Percentiles rank a stretch among this genome's conserved stretches.
phyloP scores from a whole-genome alignment of 352 stramenopile genomes.

The Globisporangium spinosum region DNA sequence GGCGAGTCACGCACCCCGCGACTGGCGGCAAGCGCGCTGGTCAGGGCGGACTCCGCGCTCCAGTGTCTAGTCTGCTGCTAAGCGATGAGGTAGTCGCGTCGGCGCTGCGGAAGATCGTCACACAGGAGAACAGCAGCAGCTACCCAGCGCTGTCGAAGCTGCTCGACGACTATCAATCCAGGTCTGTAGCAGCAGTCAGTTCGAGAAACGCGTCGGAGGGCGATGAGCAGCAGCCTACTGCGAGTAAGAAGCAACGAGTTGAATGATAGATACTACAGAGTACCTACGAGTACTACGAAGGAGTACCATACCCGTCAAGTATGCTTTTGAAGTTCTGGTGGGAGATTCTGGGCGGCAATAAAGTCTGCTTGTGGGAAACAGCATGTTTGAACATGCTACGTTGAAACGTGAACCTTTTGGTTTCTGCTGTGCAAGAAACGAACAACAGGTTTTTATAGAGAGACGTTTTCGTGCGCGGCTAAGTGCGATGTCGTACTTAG shows the following conservation, averaged over 20 bases:
- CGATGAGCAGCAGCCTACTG: conserved; percentile 34
- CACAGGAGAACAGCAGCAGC: conserved; percentile 14
- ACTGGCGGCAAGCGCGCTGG: conserved; percentile 16
- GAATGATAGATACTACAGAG: not conserved
- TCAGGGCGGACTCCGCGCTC: not conserved
- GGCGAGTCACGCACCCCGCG: conserved; percentile 19
- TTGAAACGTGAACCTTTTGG: no score
- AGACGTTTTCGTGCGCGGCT: not conserved
- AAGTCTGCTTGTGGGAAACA: no score
- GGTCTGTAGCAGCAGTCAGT: not conserved
- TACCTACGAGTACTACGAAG: no score
- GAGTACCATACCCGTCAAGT: no score
- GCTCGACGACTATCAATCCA: conserved; percentile 5
- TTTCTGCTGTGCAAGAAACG: no score
- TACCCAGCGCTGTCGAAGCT: conserved; percentile 30
- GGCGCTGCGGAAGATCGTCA: conserved; percentile 37
- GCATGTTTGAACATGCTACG: no score
- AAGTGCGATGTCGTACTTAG: not conserved
- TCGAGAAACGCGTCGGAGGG: conserved; percentile 7
- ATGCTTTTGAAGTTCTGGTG: no score
- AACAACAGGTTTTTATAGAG: not conserved
- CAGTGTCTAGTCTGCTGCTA: conserved; percentile 30
- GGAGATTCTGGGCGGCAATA: no score
- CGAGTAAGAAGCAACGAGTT: conserved; percentile 55
- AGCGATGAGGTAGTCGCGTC: conserved; percentile 40